These are phyloP conservation scores for Arabis hirsuta DNA, from an alignment of 345 rosid species.

Conservation along the genomic window DNA sequence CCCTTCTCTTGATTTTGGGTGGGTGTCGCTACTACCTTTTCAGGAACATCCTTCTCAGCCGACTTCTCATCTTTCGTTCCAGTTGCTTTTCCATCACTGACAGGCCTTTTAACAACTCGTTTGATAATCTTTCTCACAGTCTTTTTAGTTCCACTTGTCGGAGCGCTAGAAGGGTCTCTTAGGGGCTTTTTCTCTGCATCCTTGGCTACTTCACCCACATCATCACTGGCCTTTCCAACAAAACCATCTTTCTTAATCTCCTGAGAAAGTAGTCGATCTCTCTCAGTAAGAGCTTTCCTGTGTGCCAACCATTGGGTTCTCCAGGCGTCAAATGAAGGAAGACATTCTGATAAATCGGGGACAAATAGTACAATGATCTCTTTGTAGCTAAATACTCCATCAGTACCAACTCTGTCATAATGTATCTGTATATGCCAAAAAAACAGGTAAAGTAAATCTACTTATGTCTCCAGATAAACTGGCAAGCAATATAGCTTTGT, in stretches of 20 bases:
- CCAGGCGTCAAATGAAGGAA: constrained; percentile 85
- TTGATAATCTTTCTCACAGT: constrained; percentile 75
- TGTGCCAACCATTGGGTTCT: constrained; percentile 79
- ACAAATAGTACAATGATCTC: constrained; percentile 91
- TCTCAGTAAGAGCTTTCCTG: constrained; percentile 69
- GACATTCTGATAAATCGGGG: constrained; percentile 90
- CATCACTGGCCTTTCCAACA: constrained; percentile 49
- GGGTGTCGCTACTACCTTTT: constrained; percentile 46
- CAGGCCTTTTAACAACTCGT: constrained; percentile 79
- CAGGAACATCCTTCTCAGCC: constrained; percentile 52
- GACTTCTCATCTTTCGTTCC: constrained; percentile 51
- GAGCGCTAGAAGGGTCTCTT: constrained; percentile 50
- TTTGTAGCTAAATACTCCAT: constrained; percentile 83
- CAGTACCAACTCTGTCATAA: constrained; percentile 84
- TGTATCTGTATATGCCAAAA: constrained; percentile 68
- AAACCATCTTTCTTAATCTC: constrained; percentile 57
- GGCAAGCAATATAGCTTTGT: constrained; percentile 19
- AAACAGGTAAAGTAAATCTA: constrained; percentile 4
- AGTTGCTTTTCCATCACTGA: constrained; percentile 44
- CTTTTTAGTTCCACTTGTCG: constrained; percentile 51
- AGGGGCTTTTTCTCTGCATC: constrained; percentile 49
- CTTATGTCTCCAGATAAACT: constrained; percentile 14
- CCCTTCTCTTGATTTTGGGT: constrained; percentile 49
- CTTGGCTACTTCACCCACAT: constrained; percentile 44
- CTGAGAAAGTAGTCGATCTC: constrained; percentile 60